Conservation (phyloP, 139 green algal genomes). For the Closterium sp. region DNA sequence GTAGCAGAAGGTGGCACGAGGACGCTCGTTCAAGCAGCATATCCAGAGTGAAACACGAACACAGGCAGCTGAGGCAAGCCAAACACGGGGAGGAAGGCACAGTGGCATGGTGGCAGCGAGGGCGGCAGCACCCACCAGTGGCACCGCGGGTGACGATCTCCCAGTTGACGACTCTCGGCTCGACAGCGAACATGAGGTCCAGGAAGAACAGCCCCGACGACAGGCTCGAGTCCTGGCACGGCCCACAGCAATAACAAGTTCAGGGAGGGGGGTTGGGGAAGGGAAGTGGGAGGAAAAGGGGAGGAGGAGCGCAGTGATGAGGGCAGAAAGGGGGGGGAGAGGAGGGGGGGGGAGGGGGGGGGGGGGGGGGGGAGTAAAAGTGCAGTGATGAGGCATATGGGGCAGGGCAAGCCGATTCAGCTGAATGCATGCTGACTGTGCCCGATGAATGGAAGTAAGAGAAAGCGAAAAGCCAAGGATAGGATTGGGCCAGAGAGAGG, state of each 20-base stretch:
- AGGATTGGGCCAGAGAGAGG: no score
- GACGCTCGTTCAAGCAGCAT: no score
- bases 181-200: constrained; percentile 56
- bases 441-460: background rate
- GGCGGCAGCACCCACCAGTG: constrained; percentile 22
- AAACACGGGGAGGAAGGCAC: no score
- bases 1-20: no score
- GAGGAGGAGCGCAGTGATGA: background rate
- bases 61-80: no score
- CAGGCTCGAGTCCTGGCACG: constrained; percentile 48
- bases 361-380: background rate
- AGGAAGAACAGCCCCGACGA: constrained; percentile 53
- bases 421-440: no score
- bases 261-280: background rate
- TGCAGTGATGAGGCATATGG: background rate
- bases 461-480: no score
- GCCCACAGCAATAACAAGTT: background rate
- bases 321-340: no score
- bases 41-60: no score
- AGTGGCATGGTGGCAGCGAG: no score
- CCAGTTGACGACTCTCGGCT: constrained; percentile 49
- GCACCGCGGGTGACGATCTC: constrained; percentile 49
- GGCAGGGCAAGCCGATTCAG: background rate
- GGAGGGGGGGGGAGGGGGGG: background rate
- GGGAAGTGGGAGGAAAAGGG: background rate